These are phyloP conservation scores for Hypoxylon sp. DNA, from an alignment of 2,329 filamentous ascomycete genomes.

Conservation along the genomic window DNA sequence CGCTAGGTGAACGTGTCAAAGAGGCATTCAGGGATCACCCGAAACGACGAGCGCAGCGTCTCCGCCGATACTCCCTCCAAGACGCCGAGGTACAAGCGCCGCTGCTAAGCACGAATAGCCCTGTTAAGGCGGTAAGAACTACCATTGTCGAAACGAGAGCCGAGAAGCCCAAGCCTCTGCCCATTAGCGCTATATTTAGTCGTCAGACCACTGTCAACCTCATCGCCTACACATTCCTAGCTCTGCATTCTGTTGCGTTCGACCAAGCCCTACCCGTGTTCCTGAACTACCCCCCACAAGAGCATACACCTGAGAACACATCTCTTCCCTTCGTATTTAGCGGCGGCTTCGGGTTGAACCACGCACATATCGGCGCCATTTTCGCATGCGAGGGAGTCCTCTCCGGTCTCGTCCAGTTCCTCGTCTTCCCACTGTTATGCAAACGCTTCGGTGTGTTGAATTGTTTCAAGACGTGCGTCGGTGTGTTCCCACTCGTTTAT, in stretches of 20 bases:
- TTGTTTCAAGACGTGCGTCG: slow-evolving; percentile 77
- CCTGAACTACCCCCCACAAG: slow-evolving; percentile 78
- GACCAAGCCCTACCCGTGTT: slow-evolving; percentile 93
- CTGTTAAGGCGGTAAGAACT: slow-evolving; percentile 43
- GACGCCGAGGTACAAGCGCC: slow-evolving; percentile 71
- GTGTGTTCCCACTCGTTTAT: slow-evolving; percentile 82
- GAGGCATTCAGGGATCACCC: slow-evolving; percentile 53
- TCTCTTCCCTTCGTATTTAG: slow-evolving; percentile 84
- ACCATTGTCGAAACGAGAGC: slow-evolving; percentile 30
- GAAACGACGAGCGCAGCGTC: slow-evolving; percentile 49
- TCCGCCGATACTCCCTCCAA: slow-evolving; percentile 64
- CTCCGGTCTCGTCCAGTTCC: slow-evolving; percentile 87
- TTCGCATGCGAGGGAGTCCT: slow-evolving; percentile 87
- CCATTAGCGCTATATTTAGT: slow-evolving; percentile 71
- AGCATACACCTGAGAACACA: slow-evolving; percentile 71
- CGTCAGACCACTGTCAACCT: slow-evolving; percentile 82
- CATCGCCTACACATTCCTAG: slow-evolving; percentile 82
- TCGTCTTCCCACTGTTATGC: slow-evolving; percentile 84
- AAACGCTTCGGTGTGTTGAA: slow-evolving; percentile 79
- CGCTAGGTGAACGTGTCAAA: slow-evolving; percentile 77
- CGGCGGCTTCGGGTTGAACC: slow-evolving; percentile 82
- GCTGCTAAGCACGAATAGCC: slow-evolving; percentile 60
- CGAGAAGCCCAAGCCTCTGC: slow-evolving; percentile 45
- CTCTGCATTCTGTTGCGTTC: slow-evolving; percentile 85
- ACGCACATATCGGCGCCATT: slow-evolving; percentile 83